Percentiles rank a stretch among this genome's conserved stretches.
phyloP scores from a whole-genome alignment of 805 yeast genomes.

The Lachancea fermentati region DNA sequence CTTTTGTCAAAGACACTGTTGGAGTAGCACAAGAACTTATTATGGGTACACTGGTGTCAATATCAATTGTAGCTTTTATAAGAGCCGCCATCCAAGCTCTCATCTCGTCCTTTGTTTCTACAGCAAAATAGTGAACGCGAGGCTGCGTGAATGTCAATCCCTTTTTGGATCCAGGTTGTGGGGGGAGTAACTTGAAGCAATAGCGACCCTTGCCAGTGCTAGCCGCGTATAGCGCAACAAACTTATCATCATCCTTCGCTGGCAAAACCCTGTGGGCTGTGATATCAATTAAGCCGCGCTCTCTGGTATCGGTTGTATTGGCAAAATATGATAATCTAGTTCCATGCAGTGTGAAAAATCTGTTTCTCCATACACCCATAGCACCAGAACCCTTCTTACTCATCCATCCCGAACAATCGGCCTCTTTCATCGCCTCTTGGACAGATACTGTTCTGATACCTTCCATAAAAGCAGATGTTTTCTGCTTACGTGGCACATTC shows the following conservation, averaged over 20 bases:
- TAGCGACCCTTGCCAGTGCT: constrained; percentile 90
- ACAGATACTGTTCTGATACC: constrained; percentile 78
- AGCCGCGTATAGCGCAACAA: constrained; percentile 84
- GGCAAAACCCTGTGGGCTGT: constrained; percentile 92
- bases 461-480: constrained; percentile 78
- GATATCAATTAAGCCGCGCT: constrained; percentile 90
- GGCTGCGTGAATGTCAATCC: constrained; percentile 96
- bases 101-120: constrained; percentile 87
- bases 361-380: constrained; percentile 85
- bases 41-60: constrained; percentile 89
- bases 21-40: constrained; percentile 92
- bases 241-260: constrained; percentile 74
- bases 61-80: constrained; percentile 92
- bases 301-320: constrained; percentile 70
- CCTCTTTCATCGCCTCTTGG: constrained; percentile 66
- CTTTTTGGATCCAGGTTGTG: constrained; percentile 94
- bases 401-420: constrained; percentile 92
- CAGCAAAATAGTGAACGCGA: constrained; percentile 92
- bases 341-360: constrained; percentile 82
- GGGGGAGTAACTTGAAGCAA: constrained; percentile 90
- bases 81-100: constrained; percentile 91
- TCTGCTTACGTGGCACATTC: constrained; percentile 44
- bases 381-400: constrained; percentile 81
- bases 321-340: constrained; percentile 88
- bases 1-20: constrained; percentile 81